These are phyloP conservation scores for Haplographium delicatum DNA, from an alignment of 495 filamentous ascomycete species.

Conservation along the genomic window DNA sequence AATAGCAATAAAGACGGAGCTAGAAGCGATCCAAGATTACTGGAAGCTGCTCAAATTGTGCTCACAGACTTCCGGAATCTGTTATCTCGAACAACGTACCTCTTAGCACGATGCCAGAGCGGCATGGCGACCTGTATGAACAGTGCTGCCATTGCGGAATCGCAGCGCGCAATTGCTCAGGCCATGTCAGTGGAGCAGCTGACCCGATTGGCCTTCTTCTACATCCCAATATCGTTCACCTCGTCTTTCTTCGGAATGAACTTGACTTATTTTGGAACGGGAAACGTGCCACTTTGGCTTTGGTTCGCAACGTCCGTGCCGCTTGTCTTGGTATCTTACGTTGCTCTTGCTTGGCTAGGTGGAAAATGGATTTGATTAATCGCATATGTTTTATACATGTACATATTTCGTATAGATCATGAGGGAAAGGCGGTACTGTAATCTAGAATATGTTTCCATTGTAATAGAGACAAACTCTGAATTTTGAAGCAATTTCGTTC, in stretches of 20 bases:
- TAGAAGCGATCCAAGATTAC: background rate
- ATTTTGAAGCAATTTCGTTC: too few species aligned
- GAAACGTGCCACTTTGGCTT: background rate
- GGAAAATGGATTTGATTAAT: too few species aligned
- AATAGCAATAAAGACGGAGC: background rate
- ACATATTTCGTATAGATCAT: too few species aligned
- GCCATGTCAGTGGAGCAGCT: slow-evolving; percentile 23
- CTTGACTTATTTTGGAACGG: slow-evolving; percentile 26
- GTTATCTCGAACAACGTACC: background rate
- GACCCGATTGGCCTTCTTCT: slow-evolving; percentile 27
- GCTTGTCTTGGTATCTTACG: background rate
- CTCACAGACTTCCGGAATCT: slow-evolving; percentile 27
- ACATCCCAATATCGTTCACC: slow-evolving; percentile 15
- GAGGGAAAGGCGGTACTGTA: too few species aligned
- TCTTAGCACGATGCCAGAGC: slow-evolving; percentile 16
- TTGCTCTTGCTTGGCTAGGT: too few species aligned
- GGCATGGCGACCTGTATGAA: slow-evolving; percentile 27
- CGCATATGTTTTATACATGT: too few species aligned
- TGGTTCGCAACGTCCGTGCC: background rate
- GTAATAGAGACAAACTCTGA: too few species aligned
- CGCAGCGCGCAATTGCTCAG: slow-evolving; percentile 27
- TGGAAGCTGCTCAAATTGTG: slow-evolving; percentile 10
- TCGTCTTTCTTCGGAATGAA: slow-evolving; percentile 38
- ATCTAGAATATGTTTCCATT: too few species aligned
- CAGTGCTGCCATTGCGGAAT: slow-evolving; percentile 26